Base-by-base conservation (phyloP, 306 rosid species). In the Glycine soja region DNA sequence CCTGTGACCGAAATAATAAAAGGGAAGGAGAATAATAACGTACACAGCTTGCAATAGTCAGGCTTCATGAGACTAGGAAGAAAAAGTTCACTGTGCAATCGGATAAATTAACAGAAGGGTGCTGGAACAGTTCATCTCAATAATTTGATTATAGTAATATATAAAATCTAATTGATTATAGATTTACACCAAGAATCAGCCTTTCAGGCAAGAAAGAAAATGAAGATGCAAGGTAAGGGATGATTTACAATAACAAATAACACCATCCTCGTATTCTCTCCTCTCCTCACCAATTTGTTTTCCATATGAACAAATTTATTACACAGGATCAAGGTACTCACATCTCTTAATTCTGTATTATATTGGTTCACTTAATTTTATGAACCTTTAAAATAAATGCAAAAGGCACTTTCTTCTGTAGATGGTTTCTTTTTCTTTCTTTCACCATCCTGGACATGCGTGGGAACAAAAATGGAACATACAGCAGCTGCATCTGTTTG, bases 171-270 rank as follows among this genome's bases (percentile, higher is more conserved):
- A 63, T 66, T 64, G 69, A 80, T 58, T 6, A 53, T 18, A 80
- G 80, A 84, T 88, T 81, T 90, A 88, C 95, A 88, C 79, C 58
- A 85, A 45, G 79, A 68, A 71, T 63, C 48, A 65, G 78, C 88
- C 81, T 80, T 85, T 80, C 43, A 73, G 84, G 81, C 84, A 46
- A 66, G 42, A 64, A 76, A 84, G 79, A 76, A 82, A 77, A 77
- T 19, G 78, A 51, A 46, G 78, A 16, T 69, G 59, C 19, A 74
- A 57, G 7, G 40, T 73, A 54, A 57, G 10, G 62, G 42, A 62
- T 79, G 73, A 56, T 73, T 84, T 84, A 78, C 89, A 76, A 13
- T 13, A 30, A 71, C 61, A 74, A 57, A 76, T 57, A 68, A 73
- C 67, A 76, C 68, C 85, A 82, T 57, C 72, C 30, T 75, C 13